Conservation (phyloP, 2,329 filamentous ascomycete species). For the Sporothrix globosa region DNA sequence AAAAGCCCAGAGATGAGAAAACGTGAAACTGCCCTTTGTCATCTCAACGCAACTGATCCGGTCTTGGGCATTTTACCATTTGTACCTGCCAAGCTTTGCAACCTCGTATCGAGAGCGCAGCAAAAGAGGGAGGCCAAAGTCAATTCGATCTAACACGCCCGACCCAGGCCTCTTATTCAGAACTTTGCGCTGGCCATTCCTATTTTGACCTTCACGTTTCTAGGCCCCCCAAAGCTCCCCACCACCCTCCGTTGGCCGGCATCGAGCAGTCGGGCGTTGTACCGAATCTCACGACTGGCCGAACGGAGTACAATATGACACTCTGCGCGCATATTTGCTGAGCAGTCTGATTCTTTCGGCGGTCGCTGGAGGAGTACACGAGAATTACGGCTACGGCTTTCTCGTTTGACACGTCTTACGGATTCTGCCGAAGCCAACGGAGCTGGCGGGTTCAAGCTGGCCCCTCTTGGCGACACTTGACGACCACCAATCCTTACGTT, state of each 20-base stretch:
- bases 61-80: background rate
- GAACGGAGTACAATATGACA: background rate
- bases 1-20: background rate
- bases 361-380: background rate
- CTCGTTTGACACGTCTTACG: background rate
- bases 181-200: background rate
- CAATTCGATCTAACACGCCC: background rate
- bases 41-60: too few relatives aligned
- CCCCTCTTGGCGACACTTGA: background rate
- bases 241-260: background rate
- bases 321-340: background rate
- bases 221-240: background rate
- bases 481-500: background rate
- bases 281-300: background rate
- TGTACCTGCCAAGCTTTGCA: background rate
- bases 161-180: background rate
- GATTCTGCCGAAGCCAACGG: background rate
- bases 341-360: background rate
- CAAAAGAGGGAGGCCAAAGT: too few relatives aligned
- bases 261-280: background rate
- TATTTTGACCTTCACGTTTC: background rate
- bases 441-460: background rate
- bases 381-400: background rate
- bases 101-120: background rate
- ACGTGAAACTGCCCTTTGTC: background rate